phyloP scores from a whole-genome alignment of 2,329 filamentous ascomycete genomes.

The Aspergillus sp. region DNA sequence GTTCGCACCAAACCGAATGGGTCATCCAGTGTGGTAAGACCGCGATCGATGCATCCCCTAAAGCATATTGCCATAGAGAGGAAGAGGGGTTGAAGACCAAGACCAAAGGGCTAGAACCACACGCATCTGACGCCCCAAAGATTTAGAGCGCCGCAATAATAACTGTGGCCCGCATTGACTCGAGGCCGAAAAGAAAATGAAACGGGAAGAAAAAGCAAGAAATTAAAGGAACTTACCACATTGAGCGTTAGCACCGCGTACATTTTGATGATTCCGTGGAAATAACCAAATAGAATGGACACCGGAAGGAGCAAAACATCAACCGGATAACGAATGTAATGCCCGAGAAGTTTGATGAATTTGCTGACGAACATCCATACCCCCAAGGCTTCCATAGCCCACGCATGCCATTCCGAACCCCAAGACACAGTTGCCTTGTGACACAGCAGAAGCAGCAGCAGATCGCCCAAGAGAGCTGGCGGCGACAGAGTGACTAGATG shows the following conservation, averaged over 20 bases:
- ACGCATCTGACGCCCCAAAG: neutral
- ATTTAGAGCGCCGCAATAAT: neutral
- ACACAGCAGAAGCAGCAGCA: constrained; percentile 60
- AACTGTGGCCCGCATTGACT: neutral
- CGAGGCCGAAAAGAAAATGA: neutral
- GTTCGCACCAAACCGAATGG: too few species aligned
- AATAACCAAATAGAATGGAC: constrained; percentile 86
- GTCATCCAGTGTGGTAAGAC: too few species aligned
- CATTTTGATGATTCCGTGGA: constrained; percentile 86
- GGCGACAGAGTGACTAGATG: constrained; percentile 89
- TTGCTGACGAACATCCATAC: constrained; percentile 82
- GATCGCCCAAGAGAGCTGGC: constrained; percentile 71
- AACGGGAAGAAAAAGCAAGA: constrained; percentile 1
- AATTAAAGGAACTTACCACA: constrained; percentile 54
- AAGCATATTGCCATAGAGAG: too few species aligned
- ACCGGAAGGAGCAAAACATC: constrained; percentile 73
- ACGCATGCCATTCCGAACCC: constrained; percentile 45
- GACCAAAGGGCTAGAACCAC: neutral
- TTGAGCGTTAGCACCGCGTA: constrained; percentile 76
- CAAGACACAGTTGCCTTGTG: constrained; percentile 60
- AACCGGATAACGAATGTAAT: constrained; percentile 74
- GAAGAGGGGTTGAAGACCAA: neutral
- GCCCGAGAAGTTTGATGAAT: constrained; percentile 78
- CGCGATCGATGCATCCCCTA: too few species aligned
- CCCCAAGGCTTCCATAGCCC: constrained; percentile 54